Percentiles rank a stretch among this genome's conserved stretches.
Conservation (phyloP, 148 eudicot genomes). For the Tetragonia tetragonoides region DNA sequence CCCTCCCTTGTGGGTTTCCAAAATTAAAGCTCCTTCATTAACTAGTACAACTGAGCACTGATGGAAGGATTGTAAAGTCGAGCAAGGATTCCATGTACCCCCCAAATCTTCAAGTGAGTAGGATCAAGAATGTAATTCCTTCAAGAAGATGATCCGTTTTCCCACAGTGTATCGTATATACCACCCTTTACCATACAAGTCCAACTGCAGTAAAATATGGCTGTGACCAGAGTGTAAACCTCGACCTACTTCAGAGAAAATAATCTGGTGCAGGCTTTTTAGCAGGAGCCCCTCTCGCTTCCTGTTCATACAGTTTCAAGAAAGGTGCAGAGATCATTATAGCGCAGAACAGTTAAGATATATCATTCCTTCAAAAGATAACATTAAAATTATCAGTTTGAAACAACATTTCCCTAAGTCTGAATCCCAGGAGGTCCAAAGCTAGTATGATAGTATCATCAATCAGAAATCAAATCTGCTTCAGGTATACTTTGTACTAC, state of each 20-base stretch:
- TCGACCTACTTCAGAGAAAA: conserved; percentile 50
- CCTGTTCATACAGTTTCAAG: conserved; percentile 41
- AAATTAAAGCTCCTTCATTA: conserved; percentile 5
- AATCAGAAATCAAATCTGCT: too few species aligned
- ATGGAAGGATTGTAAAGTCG: conserved; percentile 1
- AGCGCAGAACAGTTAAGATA: not conserved
- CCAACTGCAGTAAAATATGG: conserved; percentile 8
- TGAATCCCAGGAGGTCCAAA: too few species aligned
- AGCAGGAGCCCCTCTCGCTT: conserved; percentile 90
- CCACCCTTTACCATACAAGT: conserved; percentile 14
- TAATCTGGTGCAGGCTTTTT: conserved; percentile 92
- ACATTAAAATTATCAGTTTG: too few species aligned
- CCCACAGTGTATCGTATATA: conserved; percentile 1
- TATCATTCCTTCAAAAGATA: not conserved
- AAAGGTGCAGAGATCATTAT: too few species aligned
- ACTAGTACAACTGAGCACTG: not conserved
- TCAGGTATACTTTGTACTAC: too few species aligned
- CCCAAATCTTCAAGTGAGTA: too few species aligned
- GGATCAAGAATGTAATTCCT: too few species aligned
- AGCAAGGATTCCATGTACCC: not conserved
- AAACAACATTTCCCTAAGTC: too few species aligned
- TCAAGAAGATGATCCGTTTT: too few species aligned
- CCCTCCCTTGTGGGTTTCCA: conserved; percentile 1
- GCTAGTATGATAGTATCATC: too few species aligned
- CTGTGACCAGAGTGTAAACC: conserved; percentile 9